Evolutionary conservation across 345 rosid species (phyloP), one percentile per base, ranked within the genome.

Genomic region (Limnanthes douglasii): DNA sequence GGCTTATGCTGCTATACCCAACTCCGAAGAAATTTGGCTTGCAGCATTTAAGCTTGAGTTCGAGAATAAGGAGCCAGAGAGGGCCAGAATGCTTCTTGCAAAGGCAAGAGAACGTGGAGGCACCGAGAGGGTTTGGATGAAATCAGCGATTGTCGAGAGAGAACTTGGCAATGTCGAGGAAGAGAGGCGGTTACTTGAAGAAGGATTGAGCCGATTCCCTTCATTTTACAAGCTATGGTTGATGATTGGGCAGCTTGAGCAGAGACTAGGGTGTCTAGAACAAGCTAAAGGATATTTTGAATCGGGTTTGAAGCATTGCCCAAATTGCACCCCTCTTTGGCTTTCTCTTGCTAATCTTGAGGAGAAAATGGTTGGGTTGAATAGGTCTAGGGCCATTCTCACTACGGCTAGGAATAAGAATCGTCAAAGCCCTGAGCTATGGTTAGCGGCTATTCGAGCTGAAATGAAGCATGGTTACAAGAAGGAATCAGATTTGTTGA

Each of bases 31-130:
- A 64, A 70, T 86, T 50, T 75, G 84, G 94, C 92, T 86, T 50
- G 93, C 97, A 5, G 94, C 94, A 18, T 86, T 86, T 50, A 86
- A 86, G 73, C 97, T 86, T 22, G 97, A 86, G 63, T 86, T 86
- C 55, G 97, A 86, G 75, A 86, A 86, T 54, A 66, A 73, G 32
- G 97, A 86, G 64, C 93, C 93, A 5, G 93, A 86, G 70, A 70
- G 97, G 63, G 97, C 97, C 10, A 72, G 86, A 62, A 78, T 78
- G 68, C 69, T 82, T 54, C 93, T 82, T 16, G 78, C 93, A 18
- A 86, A 82, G 66, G 93, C 94, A 56, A 65, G 85, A 45, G 92
- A 79, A 48, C 78, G 82, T 46, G 97, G 94, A 47, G 97, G 97
- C 26, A 86, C 81, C 2, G 97, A 82, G 52, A 86, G 94, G 51